Conservation (phyloP, 176 grass and related monocot species). For the Oryza australiensis region DNA sequence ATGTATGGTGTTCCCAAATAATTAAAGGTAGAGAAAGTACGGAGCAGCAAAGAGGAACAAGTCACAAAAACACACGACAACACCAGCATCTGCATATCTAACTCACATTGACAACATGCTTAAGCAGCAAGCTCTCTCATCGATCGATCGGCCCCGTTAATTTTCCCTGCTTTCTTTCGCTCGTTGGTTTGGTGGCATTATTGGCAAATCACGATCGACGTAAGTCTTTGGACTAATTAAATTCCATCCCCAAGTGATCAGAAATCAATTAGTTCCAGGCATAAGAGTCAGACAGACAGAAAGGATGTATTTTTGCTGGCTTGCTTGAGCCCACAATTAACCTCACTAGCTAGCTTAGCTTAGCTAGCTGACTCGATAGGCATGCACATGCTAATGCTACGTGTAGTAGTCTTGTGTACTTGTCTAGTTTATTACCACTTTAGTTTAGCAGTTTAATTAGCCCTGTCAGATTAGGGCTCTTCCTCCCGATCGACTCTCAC, state of each 20-base stretch:
- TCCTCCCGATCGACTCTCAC: background rate
- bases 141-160: no score
- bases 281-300: background rate
- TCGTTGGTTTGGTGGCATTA: background rate
- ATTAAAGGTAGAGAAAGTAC: background rate
- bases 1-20: background rate
- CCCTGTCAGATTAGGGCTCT: no score
- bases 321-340: no score
- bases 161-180: no score
- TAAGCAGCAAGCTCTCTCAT: background rate
- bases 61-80: background rate
- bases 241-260: background rate
- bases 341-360: background rate
- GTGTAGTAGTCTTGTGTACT: background rate
- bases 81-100: background rate
- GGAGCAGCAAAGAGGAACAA: background rate
- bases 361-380: no score
- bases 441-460: no score
- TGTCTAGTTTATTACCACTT: no score
- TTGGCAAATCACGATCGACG: background rate
- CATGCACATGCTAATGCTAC: background rate
- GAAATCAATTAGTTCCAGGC: background rate
- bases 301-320: no score
- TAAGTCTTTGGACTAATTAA: background rate
- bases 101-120: constrained; percentile 4